These are phyloP conservation scores for Pseudocercospora cruenta DNA, from an alignment of 2,329 filamentous ascomycete species.

Conservation along the genomic window DNA sequence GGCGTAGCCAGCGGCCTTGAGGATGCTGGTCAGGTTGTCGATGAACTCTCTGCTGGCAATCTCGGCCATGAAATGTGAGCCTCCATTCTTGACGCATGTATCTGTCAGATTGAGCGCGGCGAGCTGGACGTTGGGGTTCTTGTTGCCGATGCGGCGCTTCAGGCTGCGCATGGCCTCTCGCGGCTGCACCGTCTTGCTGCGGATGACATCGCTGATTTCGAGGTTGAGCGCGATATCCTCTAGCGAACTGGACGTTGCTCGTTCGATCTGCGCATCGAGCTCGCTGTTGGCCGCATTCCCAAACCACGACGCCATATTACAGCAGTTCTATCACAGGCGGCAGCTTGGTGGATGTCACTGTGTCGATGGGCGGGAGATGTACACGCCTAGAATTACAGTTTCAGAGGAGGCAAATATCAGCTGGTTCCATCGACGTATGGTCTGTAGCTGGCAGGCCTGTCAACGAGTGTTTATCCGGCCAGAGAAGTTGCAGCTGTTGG, in stretches of 20 bases:
- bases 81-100: slow-evolving; percentile 98
- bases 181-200: slow-evolving; percentile 94
- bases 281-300: slow-evolving; percentile 78
- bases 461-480: background rate
- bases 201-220: slow-evolving; percentile 96
- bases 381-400: background rate
- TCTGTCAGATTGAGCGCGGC: slow-evolving; percentile 95
- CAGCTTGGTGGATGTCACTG: background rate
- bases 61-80: slow-evolving; percentile 89
- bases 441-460: background rate
- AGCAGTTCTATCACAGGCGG: background rate
- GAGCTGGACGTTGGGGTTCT: slow-evolving; percentile 95
- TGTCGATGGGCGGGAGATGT: background rate
- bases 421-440: background rate
- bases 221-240: slow-evolving; percentile 98
- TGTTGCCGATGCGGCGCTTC: slow-evolving; percentile 92
- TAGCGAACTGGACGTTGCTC: slow-evolving; percentile 91
- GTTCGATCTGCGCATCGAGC: slow-evolving; percentile 96
- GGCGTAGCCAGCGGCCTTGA: slow-evolving; percentile 75
- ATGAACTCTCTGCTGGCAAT: slow-evolving; percentile 97
- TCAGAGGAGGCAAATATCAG: background rate
- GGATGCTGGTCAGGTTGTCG: slow-evolving; percentile 89
- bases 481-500: background rate
- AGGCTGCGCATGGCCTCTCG: slow-evolving; percentile 98
- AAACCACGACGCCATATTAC: slow-evolving; percentile 89